Evolutionary conservation across 2,329 filamentous ascomycete genomes (phyloP).

Genomic region (Cladophialophora bantiana): DNA sequence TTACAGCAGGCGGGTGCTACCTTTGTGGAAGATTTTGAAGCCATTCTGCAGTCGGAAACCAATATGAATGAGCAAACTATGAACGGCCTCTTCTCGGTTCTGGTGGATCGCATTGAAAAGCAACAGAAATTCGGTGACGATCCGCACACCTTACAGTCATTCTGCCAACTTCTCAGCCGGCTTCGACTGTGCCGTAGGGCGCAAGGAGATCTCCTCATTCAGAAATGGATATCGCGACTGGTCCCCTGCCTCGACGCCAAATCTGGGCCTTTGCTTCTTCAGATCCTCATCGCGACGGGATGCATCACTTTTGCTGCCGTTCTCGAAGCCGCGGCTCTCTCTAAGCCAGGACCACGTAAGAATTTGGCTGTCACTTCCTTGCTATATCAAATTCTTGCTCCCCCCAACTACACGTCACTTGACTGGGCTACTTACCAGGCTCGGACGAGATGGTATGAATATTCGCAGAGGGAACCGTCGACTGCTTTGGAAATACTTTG

Average conservation of each 20-base stretch:
- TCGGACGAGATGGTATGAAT: conserved; percentile 41
- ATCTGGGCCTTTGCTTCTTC: conserved; percentile 46
- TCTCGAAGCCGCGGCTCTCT: conserved; percentile 36
- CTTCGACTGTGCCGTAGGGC: conserved; percentile 53
- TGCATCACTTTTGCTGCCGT: conserved; percentile 53
- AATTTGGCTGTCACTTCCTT: conserved; percentile 44
- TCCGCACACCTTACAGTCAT: conserved; percentile 45
- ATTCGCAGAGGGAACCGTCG: conserved; percentile 43
- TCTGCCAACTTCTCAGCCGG: conserved; percentile 52
- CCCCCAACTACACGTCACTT: conserved; percentile 14
- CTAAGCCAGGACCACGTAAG: conserved; percentile 25
- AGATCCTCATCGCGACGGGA: conserved; percentile 54
- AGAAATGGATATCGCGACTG: conserved; percentile 51
- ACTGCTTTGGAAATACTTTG: conserved; percentile 45
- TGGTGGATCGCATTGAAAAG: conserved; percentile 49
- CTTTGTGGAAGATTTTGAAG: conserved; percentile 55
- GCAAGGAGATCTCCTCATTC: conserved; percentile 52
- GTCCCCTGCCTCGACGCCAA: conserved; percentile 47
- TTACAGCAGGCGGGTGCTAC: conserved; percentile 49
- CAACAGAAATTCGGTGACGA: conserved; percentile 42
- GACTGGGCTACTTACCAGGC: conserved; percentile 29
- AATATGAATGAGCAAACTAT: conserved; percentile 56
- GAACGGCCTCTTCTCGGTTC: conserved; percentile 50
- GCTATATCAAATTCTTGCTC: conserved; percentile 39
- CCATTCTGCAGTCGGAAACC: conserved; percentile 53